These are phyloP conservation scores for Trichoderma virens DNA, from an alignment of 495 filamentous ascomycete genomes.

Conservation along the genomic window DNA sequence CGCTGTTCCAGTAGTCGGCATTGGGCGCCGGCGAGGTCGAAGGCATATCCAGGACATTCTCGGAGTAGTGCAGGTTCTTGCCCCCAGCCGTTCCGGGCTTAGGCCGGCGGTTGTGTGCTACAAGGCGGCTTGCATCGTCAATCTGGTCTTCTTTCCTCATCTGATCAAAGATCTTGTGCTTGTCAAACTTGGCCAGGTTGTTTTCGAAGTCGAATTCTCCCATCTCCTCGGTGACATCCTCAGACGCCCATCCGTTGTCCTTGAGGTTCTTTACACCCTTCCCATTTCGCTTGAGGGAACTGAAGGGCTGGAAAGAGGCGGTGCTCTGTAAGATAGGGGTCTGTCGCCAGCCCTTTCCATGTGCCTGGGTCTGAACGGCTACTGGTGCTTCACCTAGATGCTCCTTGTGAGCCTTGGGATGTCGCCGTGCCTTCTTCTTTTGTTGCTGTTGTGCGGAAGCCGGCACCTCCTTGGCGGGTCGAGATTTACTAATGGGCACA, in stretches of 20 bases:
- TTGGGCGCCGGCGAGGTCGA: constrained; percentile 22
- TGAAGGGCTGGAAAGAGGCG: constrained; percentile 48
- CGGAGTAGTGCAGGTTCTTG: constrained; percentile 84
- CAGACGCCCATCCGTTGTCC: constrained; percentile 90
- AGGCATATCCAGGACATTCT: constrained; percentile 75
- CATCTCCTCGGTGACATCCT: constrained; percentile 89
- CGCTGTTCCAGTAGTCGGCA: constrained; percentile 56
- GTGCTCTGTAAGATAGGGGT: constrained; percentile 66
- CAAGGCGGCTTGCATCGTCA: constrained; percentile 79
- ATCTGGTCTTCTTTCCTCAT: constrained; percentile 80
- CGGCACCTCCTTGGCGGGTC: neutral
- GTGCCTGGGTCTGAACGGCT: constrained; percentile 19
- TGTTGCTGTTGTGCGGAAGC: neutral
- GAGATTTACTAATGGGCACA: neutral
- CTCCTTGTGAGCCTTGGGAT: neutral
- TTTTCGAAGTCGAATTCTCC: constrained; percentile 89
- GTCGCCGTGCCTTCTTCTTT: constrained; percentile 12
- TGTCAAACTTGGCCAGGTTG: constrained; percentile 89
- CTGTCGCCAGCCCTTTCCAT: constrained; percentile 70
- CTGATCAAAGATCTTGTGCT: constrained; percentile 77
- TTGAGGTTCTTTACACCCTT: constrained; percentile 42
- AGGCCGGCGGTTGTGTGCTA: constrained; percentile 73
- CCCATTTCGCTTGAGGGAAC: constrained; percentile 48
- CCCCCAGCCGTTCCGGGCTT: constrained; percentile 74
- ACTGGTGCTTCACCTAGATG: constrained; percentile 11